Evolutionary conservation across 345 rosid genomes (phyloP), one percentile per base, ranked within the genome.

Genomic region (Leavenworthia alabamica): DNA sequence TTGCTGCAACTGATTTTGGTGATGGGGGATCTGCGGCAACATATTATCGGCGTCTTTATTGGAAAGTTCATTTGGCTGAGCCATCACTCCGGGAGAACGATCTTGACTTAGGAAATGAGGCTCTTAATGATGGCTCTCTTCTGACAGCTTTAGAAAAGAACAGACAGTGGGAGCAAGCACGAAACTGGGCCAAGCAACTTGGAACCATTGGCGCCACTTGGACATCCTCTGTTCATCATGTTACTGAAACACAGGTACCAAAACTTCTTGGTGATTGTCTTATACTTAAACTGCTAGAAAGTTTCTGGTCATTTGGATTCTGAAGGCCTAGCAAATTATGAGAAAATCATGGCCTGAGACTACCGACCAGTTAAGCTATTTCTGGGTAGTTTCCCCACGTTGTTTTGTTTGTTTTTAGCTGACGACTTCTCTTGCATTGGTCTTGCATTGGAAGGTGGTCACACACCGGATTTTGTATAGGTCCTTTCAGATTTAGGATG

Each of bases 161-260:
- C 62, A 83, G 88, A 60, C 83, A 81, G 37, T 93, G 99, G 99
- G 97, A 93, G 73, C 88, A 93, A 75, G 97, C 99, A 72, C 91
- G 88, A 22, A 89, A 87, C 79, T 93, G 99, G 99, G 99, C 97
- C 24, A 85, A 78, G 72, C 99, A 93, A 80, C 78, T 93, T 81
- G 97, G 87, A 72, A 88, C 88, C 62, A 79, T 81, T 57, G 90
- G 94, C 15, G 90, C 81, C 73, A 73, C 88, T 61, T 93, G 97
- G 97, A 87, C 84, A 60, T 87, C 88, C 66, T 70, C 84, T 69
- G 72, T 76, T 76, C 91, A 93, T 78, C 96, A 85, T 68, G 97
- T 89, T 58, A 85, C 97, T 37, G 96, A 93, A 81, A 85, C 84
- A 57, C 99, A 93, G 97, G 99, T 93, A 80, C 61, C 33, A 64